Evolutionary conservation across 2,329 filamentous ascomycete genomes (phyloP).

Genomic region (Neofusicoccum sp.): DNA sequence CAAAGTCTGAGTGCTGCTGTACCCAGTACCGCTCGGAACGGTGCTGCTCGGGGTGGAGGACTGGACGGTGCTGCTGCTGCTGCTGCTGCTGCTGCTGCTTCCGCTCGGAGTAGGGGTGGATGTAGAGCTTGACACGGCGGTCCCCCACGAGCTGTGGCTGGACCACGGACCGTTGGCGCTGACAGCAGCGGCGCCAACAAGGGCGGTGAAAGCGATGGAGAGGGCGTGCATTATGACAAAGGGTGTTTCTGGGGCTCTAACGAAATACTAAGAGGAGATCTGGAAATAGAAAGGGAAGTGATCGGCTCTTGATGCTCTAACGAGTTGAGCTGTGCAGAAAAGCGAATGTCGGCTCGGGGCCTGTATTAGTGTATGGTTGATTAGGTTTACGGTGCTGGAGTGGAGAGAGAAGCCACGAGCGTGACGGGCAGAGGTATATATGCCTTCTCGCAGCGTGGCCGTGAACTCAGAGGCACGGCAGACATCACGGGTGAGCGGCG

Average conservation of each 20-base stretch:
- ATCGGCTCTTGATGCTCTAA: neutral
- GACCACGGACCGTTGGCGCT: neutral
- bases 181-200: constrained; percentile 5
- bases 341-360: constrained; percentile 7
- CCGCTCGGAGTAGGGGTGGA: neutral
- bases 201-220: constrained; percentile 4
- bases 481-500: neutral
- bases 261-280: neutral
- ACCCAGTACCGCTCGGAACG: neutral
- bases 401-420: neutral
- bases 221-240: neutral
- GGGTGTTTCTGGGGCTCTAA: neutral
- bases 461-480: neutral
- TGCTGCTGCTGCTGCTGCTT: neutral
- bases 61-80: neutral
- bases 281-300: neutral
- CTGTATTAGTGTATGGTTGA: constrained; percentile 1
- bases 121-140: neutral
- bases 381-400: neutral
- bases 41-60: neutral
- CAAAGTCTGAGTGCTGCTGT: constrained; percentile 22
- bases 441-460: neutral
- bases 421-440: neutral
- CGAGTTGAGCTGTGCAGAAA: neutral
- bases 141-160: constrained; percentile 4